Percentiles rank a stretch among this genome's conserved stretches.
These are phyloP conservation scores for Yarrowia deformans DNA, from an alignment of 805 yeast genomes.

Conservation along the genomic window DNA sequence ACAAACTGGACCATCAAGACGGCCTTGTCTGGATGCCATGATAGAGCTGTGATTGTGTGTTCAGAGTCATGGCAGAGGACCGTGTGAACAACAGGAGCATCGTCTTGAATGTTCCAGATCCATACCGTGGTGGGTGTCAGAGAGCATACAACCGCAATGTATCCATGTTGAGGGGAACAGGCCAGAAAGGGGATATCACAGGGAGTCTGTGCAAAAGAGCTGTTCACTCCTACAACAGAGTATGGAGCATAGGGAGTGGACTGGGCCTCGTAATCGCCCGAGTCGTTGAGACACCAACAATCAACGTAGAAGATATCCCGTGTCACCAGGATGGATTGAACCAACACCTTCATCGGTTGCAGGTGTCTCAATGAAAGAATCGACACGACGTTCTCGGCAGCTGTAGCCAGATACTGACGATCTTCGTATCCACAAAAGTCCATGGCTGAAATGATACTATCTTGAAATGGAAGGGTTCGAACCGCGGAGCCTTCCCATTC, in stretches of 20 bases:
- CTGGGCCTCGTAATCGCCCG: constrained; percentile 4
- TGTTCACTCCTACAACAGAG: constrained; percentile 19
- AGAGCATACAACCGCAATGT: constrained; percentile 36
- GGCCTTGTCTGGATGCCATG: constrained; percentile 20
- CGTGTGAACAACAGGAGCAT: constrained; percentile 22
- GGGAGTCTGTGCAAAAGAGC: neutral
- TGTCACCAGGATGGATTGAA: constrained; percentile 23
- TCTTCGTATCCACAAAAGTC: constrained; percentile 14
- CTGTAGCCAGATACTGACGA: constrained; percentile 8
- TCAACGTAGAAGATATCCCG: constrained; percentile 16
- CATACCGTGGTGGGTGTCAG: constrained; percentile 32
- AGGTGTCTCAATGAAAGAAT: neutral
- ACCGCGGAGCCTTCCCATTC: constrained; percentile 36
- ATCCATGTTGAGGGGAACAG: constrained; percentile 20
- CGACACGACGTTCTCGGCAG: constrained; percentile 14
- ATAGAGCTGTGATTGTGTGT: constrained; percentile 11
- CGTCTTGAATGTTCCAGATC: constrained; percentile 30
- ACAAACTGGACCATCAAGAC: constrained; percentile 14
- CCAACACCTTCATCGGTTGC: constrained; percentile 27
- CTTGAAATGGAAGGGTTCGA: constrained; percentile 1
- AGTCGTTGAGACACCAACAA: constrained; percentile 11
- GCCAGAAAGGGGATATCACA: constrained; percentile 32
- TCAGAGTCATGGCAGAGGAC: constrained; percentile 24
- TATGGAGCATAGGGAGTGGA: constrained; percentile 27
- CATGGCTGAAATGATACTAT: constrained; percentile 4